Evolutionary conservation across 495 filamentous ascomycete genomes (phyloP).

Genomic region (Neurospora tetrasperma): DNA sequence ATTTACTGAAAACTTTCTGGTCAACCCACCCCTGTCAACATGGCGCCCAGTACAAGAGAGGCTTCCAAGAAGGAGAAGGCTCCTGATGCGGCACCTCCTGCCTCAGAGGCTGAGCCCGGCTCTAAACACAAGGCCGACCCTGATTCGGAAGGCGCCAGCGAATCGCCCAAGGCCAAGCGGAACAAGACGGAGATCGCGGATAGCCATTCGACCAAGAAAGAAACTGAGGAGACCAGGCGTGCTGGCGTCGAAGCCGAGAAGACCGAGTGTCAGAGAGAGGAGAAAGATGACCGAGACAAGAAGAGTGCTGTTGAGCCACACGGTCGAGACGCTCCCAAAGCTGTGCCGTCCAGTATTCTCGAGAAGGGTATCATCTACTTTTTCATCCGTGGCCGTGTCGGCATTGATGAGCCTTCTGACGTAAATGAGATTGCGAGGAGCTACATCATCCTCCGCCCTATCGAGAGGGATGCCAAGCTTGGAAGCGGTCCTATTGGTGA

Average conservation of each 20-base stretch:
- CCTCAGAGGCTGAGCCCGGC: conserved; percentile 10
- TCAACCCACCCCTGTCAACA: not conserved
- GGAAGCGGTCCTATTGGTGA: conserved; percentile 52
- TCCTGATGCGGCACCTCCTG: not conserved
- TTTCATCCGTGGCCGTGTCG: conserved; percentile 74
- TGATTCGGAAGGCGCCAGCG: not conserved
- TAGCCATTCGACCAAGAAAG: conserved; percentile 2
- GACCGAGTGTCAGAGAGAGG: not conserved
- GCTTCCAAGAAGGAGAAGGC: conserved; percentile 9
- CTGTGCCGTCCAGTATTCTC: conserved; percentile 60
- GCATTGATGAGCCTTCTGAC: conserved; percentile 57
- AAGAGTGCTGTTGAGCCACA: conserved; percentile 14
- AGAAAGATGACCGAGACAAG: not conserved
- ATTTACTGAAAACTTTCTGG: no score
- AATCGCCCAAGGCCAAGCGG: conserved; percentile 9
- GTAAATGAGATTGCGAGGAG: conserved; percentile 66
- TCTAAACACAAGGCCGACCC: conserved; percentile 15
- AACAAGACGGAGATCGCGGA: conserved; percentile 4
- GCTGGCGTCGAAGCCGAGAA: not conserved
- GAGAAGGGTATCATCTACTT: conserved; percentile 96
- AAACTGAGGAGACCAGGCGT: not conserved
- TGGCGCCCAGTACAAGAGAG: conserved; percentile 14
- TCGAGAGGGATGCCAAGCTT: conserved; percentile 60
- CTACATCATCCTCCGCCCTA: conserved; percentile 73
- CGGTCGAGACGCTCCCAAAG: conserved; percentile 1